Evolutionary conservation across 208 protist species (phyloP).

Genomic region (Kentomonas sorsogonicus): DNA sequence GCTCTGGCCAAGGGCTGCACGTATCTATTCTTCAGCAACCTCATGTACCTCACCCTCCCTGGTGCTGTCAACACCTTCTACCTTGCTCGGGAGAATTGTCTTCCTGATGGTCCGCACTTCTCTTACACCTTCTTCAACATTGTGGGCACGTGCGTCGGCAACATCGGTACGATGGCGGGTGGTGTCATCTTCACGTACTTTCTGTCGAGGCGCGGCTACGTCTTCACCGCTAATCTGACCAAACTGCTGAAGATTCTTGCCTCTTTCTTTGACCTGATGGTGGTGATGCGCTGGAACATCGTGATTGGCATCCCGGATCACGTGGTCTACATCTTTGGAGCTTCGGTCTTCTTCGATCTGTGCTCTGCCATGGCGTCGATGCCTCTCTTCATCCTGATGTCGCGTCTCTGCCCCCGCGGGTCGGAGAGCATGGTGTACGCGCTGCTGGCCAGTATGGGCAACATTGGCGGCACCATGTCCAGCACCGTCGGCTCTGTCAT

Average conservation of each 20-base stretch:
- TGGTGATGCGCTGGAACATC: slow-evolving; percentile 30
- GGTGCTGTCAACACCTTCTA: slow-evolving; percentile 42
- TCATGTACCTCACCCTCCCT: slow-evolving; percentile 38
- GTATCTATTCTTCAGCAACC: slow-evolving; percentile 28
- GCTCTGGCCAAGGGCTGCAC: slow-evolving; percentile 33
- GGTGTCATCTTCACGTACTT: slow-evolving; percentile 21
- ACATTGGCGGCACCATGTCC: slow-evolving; percentile 48
- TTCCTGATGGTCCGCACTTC: slow-evolving; percentile 36
- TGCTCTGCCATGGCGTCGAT: slow-evolving; percentile 36
- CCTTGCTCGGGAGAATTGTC: slow-evolving; percentile 16
- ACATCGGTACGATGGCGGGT: slow-evolving; percentile 16
- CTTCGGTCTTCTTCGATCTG: slow-evolving; percentile 37
- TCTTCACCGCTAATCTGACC: slow-evolving; percentile 22
- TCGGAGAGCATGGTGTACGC: slow-evolving; percentile 69
- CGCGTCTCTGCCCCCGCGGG: slow-evolving; percentile 52
- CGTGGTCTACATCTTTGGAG: slow-evolving; percentile 37
- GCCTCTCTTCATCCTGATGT: slow-evolving; percentile 47
- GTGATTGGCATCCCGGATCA: slow-evolving; percentile 27
- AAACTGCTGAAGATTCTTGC: slow-evolving; percentile 19
- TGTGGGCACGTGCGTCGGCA: slow-evolving; percentile 18
- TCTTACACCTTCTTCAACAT: slow-evolving; percentile 41
- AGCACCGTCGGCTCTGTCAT: slow-evolving; percentile 37
- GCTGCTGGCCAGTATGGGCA: slow-evolving; percentile 58
- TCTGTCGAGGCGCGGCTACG: slow-evolving; percentile 27
- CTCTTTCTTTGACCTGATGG: slow-evolving; percentile 31